Conservation (phyloP, 495 filamentous ascomycete genomes). For the Neurospora sp. region DNA sequence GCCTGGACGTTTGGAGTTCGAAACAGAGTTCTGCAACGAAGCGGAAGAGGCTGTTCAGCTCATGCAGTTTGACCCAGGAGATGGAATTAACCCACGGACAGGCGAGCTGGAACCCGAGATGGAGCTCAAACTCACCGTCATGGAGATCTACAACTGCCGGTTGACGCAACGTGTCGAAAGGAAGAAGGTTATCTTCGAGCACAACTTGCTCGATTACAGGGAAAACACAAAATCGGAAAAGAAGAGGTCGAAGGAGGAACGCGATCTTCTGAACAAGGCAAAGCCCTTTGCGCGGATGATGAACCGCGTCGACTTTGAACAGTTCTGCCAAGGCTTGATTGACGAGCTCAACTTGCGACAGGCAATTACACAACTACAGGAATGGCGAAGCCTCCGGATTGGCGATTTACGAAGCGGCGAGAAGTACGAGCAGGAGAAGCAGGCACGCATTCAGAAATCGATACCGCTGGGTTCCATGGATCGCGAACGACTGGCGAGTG, state of each 20-base stretch:
- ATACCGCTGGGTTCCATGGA: slow-evolving; percentile 70
- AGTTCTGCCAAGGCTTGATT: slow-evolving; percentile 69
- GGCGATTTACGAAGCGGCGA: slow-evolving; percentile 76
- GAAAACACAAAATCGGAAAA: slow-evolving; percentile 83
- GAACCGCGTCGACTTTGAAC: slow-evolving; percentile 83
- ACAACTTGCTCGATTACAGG: slow-evolving; percentile 81
- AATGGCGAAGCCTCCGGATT: slow-evolving; percentile 81
- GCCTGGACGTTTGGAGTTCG: slow-evolving; percentile 94
- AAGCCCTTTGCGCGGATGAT: slow-evolving; percentile 97
- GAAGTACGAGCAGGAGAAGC: slow-evolving; percentile 91
- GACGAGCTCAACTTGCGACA: slow-evolving; percentile 86
- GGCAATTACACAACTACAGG: slow-evolving; percentile 83
- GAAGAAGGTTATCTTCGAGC: slow-evolving; percentile 95
- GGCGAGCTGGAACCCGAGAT: slow-evolving; percentile 86
- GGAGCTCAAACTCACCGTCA: slow-evolving; percentile 94
- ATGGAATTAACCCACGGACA: slow-evolving; percentile 74
- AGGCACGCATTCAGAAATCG: slow-evolving; percentile 57
- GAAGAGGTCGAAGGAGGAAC: slow-evolving; percentile 91
- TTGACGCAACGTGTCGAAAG: slow-evolving; percentile 86
- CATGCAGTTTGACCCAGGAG: slow-evolving; percentile 95
- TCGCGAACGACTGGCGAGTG: slow-evolving; percentile 57
- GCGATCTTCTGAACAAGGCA: slow-evolving; percentile 78
- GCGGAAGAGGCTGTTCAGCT: slow-evolving; percentile 96
- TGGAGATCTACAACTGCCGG: slow-evolving; percentile 95
- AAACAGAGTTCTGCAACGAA: slow-evolving; percentile 95